These are phyloP conservation scores for Colletotrichum godetiae DNA, from an alignment of 2,329 filamentous ascomycete genomes.

Conservation along the genomic window DNA sequence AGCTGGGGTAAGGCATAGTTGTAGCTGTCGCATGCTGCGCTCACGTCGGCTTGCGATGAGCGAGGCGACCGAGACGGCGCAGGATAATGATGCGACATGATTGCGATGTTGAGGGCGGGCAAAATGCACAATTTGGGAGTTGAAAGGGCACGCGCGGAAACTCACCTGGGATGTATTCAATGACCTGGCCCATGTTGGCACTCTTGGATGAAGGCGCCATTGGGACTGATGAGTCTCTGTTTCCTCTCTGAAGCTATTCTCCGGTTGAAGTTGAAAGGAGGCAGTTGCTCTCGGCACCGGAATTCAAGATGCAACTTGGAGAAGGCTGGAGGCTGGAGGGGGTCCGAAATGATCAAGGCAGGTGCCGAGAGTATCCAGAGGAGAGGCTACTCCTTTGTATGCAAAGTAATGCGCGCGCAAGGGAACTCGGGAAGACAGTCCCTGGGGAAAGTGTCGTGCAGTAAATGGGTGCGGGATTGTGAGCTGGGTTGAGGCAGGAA, in stretches of 20 bases:
- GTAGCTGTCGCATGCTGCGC: background rate
- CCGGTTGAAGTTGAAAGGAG: no score
- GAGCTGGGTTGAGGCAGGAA: constrained; percentile 18
- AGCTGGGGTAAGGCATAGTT: constrained; percentile 7
- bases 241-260: constrained; percentile 8
- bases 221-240: constrained; percentile 37
- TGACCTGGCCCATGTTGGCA: constrained; percentile 84
- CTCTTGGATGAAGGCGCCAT: constrained; percentile 64
- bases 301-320: background rate
- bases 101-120: constrained; percentile 11
- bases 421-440: background rate
- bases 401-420: constrained; percentile 32
- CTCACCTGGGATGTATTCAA: constrained; percentile 95
- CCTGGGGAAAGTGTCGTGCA: constrained; percentile 9
- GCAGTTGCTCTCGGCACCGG: no score
- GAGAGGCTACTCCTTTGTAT: constrained; percentile 33
- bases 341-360: constrained; percentile 26
- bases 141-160: constrained; percentile 37
- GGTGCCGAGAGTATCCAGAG: constrained; percentile 26
- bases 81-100: constrained; percentile 48
- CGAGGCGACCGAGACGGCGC: constrained; percentile 18
- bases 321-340: constrained; percentile 7
- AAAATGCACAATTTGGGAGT: background rate
- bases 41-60: constrained; percentile 10
- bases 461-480: background rate